Conservation (phyloP, 768 basidiomycete genomes). For the Mycena latifolia region DNA sequence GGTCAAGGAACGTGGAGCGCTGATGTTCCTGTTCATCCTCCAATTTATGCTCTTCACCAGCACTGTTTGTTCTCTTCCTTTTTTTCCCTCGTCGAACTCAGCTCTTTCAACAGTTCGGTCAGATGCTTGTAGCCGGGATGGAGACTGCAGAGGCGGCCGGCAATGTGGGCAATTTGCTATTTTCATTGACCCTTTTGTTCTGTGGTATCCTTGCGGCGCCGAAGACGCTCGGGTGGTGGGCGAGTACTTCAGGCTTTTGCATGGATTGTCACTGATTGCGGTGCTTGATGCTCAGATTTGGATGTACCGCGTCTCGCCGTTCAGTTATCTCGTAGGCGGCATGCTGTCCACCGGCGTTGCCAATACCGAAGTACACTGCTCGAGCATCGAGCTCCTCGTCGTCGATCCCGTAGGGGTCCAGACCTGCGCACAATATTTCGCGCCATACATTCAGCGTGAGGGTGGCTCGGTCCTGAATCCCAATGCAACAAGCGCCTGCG, state of each 20-base stretch:
- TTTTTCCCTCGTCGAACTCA: too few species aligned
- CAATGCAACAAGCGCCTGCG: slow-evolving; percentile 63
- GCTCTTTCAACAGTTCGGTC: slow-evolving; percentile 40
- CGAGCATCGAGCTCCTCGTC: slow-evolving; percentile 62
- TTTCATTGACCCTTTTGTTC: slow-evolving; percentile 56
- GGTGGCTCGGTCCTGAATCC: slow-evolving; percentile 73
- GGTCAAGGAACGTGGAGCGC: too few species aligned
- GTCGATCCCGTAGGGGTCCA: slow-evolving; percentile 39
- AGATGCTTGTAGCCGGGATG: slow-evolving; percentile 51
- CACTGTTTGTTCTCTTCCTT: slow-evolving; percentile 24
- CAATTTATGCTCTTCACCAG: slow-evolving; percentile 54
- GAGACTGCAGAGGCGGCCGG: slow-evolving; percentile 55
- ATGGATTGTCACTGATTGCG: not conserved
- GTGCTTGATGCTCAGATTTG: slow-evolving; percentile 46
- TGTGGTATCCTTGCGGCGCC: slow-evolving; percentile 54
- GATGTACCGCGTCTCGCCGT: slow-evolving; percentile 54
- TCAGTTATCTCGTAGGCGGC: too few species aligned
- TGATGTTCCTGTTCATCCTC: slow-evolving; percentile 52
- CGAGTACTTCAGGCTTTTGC: slow-evolving; percentile 15
- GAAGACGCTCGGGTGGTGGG: too few species aligned
- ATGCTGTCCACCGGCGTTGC: slow-evolving; percentile 42
- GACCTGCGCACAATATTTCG: too few species aligned
- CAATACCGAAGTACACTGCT: slow-evolving; percentile 57
- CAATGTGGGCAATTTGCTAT: slow-evolving; percentile 54
- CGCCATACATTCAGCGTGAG: too few species aligned